These are phyloP conservation scores for Lachancea cidri DNA, from an alignment of 805 yeast genomes.

Conservation along the genomic window DNA sequence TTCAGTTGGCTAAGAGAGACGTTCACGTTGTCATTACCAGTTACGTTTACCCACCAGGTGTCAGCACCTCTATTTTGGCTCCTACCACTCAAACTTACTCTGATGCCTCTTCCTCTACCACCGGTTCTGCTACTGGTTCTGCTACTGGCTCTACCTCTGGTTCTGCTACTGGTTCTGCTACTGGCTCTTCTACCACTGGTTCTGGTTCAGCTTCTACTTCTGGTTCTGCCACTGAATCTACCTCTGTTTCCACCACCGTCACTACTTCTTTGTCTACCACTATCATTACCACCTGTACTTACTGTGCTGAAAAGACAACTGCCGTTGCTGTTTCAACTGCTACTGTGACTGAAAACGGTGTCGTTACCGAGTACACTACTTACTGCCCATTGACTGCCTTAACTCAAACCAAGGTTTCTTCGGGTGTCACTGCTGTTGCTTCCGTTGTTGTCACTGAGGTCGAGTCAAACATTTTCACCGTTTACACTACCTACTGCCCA, in stretches of 20 bases:
- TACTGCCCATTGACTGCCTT: slow-evolving; percentile 34
- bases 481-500: slow-evolving; percentile 38
- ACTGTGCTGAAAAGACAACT: slow-evolving; percentile 4
- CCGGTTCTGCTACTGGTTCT: slow-evolving; percentile 4
- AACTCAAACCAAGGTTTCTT: not conserved
- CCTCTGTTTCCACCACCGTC: not conserved
- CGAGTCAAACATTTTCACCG: slow-evolving; percentile 30
- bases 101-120: not conserved
- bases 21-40: slow-evolving; percentile 2
- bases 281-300: slow-evolving; percentile 5
- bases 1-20: slow-evolving; percentile 7
- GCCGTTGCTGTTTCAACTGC: slow-evolving; percentile 2
- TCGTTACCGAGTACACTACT: slow-evolving; percentile 36
- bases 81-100: slow-evolving; percentile 6
- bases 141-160: slow-evolving; percentile 2
- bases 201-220: not conserved
- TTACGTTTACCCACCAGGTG: slow-evolving; percentile 3
- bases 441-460: slow-evolving; percentile 20
- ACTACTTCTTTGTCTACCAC: slow-evolving; percentile 3
- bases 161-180: slow-evolving; percentile 5
- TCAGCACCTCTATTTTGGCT: slow-evolving; percentile 6
- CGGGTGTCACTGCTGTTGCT: slow-evolving; percentile 1
- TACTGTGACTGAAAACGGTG: slow-evolving; percentile 29
- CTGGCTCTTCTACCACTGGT: slow-evolving; percentile 21
- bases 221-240: not conserved